Percentiles rank a stretch among this genome's conserved stretches.
phyloP scores from a whole-genome alignment of 345 rosid species.

The Pistacia vera region DNA sequence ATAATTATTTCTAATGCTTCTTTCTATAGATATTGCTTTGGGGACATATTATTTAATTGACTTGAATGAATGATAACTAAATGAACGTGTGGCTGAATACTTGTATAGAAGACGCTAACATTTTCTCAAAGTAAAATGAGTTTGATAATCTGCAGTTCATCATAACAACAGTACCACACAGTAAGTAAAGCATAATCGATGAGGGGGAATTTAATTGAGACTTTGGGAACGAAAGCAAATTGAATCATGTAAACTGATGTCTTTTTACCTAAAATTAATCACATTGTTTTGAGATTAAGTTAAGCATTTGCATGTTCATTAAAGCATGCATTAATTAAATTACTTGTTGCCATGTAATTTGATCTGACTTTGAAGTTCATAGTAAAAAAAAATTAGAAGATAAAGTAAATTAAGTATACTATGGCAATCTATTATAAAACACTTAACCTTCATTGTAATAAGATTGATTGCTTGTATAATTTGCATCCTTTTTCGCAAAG shows the following conservation, averaged over 20 bases:
- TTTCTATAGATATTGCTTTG: conserved; percentile 2
- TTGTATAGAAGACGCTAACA: neutral
- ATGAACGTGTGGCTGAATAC: conserved; percentile 37
- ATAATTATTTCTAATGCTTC: conserved; percentile 33
- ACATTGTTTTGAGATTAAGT: conserved; percentile 17
- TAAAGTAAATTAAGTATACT: neutral
- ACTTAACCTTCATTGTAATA: neutral
- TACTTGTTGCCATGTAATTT: conserved; percentile 1
- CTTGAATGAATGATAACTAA: conserved; percentile 12
- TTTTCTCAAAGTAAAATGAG: conserved; percentile 10
- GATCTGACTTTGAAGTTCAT: too few relatives aligned
- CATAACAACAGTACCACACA: conserved; percentile 7
- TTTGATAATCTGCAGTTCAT: conserved; percentile 31
- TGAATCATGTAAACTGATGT: conserved; percentile 5
- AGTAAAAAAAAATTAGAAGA: neutral
- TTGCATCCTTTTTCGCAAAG: neutral
- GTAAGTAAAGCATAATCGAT: conserved; percentile 16
- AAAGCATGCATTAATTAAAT: neutral
- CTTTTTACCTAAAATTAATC: conserved; percentile 27
- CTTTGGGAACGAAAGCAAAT: conserved; percentile 19
- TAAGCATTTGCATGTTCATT: conserved; percentile 28
- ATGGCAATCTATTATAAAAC: neutral
- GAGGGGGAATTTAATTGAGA: too few relatives aligned
- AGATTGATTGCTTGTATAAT: too few relatives aligned
- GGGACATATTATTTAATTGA: conserved; percentile 18